phyloP scores from a whole-genome alignment of 1,139 yeast species.

The Diutina neorugosa region DNA sequence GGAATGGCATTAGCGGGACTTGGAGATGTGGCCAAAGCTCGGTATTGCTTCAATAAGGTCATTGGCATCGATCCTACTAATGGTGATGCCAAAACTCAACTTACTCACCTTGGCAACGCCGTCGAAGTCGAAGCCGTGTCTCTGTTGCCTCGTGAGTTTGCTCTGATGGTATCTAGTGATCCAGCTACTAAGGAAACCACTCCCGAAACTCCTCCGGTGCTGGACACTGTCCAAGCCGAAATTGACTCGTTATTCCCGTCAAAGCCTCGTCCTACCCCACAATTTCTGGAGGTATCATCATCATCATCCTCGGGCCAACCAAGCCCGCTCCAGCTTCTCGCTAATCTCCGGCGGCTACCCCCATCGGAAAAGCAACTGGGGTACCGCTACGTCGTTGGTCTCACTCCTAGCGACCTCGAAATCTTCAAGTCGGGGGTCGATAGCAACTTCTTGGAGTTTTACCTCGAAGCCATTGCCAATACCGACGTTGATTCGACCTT shows the following conservation, averaged over 20 bases:
- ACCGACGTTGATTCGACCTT: neutral
- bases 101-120: slow-evolving; percentile 4
- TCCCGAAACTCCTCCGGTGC: neutral
- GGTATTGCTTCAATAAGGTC: slow-evolving; percentile 26
- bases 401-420: slow-evolving; percentile 15
- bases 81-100: slow-evolving; percentile 12
- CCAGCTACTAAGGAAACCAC: neutral
- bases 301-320: slow-evolving; percentile 9
- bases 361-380: slow-evolving; percentile 17
- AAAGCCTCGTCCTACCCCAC: neutral
- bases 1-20: slow-evolving; percentile 34
- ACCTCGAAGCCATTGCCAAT: slow-evolving; percentile 30
- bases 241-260: slow-evolving; percentile 7
- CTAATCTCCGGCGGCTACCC: slow-evolving; percentile 18
- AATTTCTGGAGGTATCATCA: neutral
- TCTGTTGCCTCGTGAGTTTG: slow-evolving; percentile 29
- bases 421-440: slow-evolving; percentile 44
- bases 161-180: neutral
- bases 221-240: neutral
- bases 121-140: slow-evolving; percentile 36
- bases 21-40: slow-evolving; percentile 21
- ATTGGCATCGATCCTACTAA: slow-evolving; percentile 29
- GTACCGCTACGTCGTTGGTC: slow-evolving; percentile 26
- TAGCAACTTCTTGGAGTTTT: slow-evolving; percentile 39
- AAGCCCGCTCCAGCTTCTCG: slow-evolving; percentile 16